Base-by-base conservation (phyloP, 441 rosid genomes). In the Corymbia calophylla region DNA sequence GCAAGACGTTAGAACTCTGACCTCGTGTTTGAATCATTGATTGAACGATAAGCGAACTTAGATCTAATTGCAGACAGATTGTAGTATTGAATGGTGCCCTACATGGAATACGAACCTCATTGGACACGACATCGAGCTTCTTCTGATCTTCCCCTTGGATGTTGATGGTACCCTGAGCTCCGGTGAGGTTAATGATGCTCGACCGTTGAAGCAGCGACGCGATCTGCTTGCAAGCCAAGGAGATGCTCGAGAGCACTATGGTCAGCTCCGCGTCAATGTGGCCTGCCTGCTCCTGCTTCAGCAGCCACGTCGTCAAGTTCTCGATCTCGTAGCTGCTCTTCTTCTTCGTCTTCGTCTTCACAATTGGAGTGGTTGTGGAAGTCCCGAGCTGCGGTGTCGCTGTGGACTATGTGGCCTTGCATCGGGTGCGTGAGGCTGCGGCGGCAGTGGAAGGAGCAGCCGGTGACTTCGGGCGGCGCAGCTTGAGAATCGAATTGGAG, bases 121-220 rank as follows among this genome's bases (percentile, higher is more conserved):
- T 92, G 89, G 94, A 92, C 87, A 90, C 90, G 8, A 92, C 91
- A 66, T 92, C 94, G 73, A 91, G 94, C 92, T 92, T 92, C 90
- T 92, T 92, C 93, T 92, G 94, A 70, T 90, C 89, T 55, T 91
- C 94, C 55, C 94, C 92, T 87, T 92, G 94, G 86, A 91, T 29
- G 87, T 92, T 92, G 77, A 91, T 87, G 86, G 94, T 91, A 44
- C 93, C 94, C 35, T 92, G 92, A 44, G 81, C 90, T 15, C 93
- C 92, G 31, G 91, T 90, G 90, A 92, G 92, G 73, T 90, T 64
- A 80, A 88, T 84, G 80, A 92, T 91, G 89, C 92, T 89, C 6
- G 93, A 89, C 60, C 92, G 87, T 88, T 91, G 94, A 31, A 92
- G 92, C 60, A 92, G 90, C 7, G 94, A 91, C 6, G 91, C 91